Evolutionary conservation across 2,329 filamentous ascomycete genomes (phyloP), one percentile per base, ranked within the genome.

Genomic region (Cladosporium sp.): DNA sequence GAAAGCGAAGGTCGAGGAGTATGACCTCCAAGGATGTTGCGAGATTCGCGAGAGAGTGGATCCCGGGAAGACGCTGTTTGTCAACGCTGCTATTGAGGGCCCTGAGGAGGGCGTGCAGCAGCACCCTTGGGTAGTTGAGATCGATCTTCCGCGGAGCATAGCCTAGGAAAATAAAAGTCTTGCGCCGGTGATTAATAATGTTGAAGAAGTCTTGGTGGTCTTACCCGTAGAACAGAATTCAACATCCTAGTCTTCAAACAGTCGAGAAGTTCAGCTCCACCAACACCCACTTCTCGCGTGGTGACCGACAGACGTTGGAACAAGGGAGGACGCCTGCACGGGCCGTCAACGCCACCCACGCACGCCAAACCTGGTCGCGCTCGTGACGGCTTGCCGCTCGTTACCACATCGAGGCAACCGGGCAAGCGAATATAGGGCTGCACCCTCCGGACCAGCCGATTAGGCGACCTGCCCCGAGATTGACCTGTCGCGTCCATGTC

Each of bases 31-130:
- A 57, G 46, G 16, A 3, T 19, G 32, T 13, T 16, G 61, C 32
- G 43, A 35, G n/a, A 13, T 43, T 4, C 40, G 1, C 31, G 13
- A 19, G 3, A 4, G 3, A 4, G 56, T 68, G 18, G 59, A 52
- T 37, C 54, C 56, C 10, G 57, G 64, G n/a, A 70, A 80, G 53
- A 84, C 80, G 0, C 61, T 84, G 6, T 82, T 84, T 60, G 69
- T 85, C 9, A 85, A 84, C 62, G 80, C 80, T 1, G 71, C 82
- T 0, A 75, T 83, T 22, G 70, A 80, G 66, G 70, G 75, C 1
- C 54, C 54, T 7, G 57, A 69, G 2, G 54, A 65, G 6, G 71
- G 75, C 14, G 53, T 62, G n/a, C 69, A 72, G 9, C 59, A 66
- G 9, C 77, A 84, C 40, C 75, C 78, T 0, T 84, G 78, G 77